Conservation (phyloP, 495 filamentous ascomycete species). For the Evansstolkia leycettana region DNA sequence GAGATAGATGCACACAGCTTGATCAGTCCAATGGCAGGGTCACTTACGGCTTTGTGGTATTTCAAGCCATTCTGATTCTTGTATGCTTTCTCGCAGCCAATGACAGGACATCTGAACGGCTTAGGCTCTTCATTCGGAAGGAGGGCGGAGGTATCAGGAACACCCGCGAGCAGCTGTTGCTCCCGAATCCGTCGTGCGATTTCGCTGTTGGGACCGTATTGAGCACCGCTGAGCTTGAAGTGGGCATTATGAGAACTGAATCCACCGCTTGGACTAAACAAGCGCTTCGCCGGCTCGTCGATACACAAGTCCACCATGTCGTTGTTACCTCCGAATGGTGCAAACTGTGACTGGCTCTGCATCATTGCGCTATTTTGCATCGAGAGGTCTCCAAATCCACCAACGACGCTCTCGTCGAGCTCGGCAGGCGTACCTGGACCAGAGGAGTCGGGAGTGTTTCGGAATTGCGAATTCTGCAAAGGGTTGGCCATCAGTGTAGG, state of each 20-base stretch:
- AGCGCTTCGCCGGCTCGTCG: conserved; percentile 86
- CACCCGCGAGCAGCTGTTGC: conserved; percentile 61
- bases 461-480: conserved; percentile 48
- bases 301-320: conserved; percentile 69
- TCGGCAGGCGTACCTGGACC: conserved; percentile 61
- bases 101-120: conserved; percentile 93
- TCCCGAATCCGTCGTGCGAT: conserved; percentile 56
- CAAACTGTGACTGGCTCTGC: conserved; percentile 39
- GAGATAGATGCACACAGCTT: conserved; percentile 3
- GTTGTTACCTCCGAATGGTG: conserved; percentile 30
- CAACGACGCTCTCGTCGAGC: conserved; percentile 46
- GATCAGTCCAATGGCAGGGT: not conserved
- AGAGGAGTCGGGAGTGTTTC: conserved; percentile 61
- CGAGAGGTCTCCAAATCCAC: conserved; percentile 33
- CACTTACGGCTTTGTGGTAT: conserved; percentile 59
- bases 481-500: conserved; percentile 67
- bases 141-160: conserved; percentile 38
- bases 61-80: conserved; percentile 99
- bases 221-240: conserved; percentile 58
- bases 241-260: conserved; percentile 55
- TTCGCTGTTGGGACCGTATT: conserved; percentile 64
- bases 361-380: conserved; percentile 51
- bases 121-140: conserved; percentile 67
- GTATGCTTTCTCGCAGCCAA: conserved; percentile 98
- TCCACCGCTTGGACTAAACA: conserved; percentile 77